These are phyloP conservation scores for Diaporthe sp. DNA, from an alignment of 2,329 filamentous ascomycete genomes.

Conservation along the genomic window DNA sequence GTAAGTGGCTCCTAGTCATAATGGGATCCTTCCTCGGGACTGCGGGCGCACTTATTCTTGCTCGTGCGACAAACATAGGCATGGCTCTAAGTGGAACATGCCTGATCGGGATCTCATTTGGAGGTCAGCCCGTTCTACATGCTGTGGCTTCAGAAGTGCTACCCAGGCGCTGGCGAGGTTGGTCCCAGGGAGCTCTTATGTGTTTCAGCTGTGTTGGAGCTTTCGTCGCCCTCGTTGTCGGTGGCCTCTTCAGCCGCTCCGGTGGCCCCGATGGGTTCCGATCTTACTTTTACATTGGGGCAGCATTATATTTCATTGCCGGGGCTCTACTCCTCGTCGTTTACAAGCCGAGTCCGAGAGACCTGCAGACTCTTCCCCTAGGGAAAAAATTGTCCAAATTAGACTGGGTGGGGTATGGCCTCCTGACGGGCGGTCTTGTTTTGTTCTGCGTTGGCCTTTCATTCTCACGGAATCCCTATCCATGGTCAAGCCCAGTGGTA, in stretches of 20 bases:
- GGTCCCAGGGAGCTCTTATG: constrained; percentile 7
- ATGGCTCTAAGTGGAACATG: constrained; percentile 22
- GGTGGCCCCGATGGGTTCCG: constrained; percentile 1
- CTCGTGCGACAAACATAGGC: constrained; percentile 12
- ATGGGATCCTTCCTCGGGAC: constrained; percentile 6
- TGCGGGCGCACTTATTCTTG: constrained; percentile 12
- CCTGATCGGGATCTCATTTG: constrained; percentile 5
- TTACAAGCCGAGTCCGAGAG: constrained; percentile 2
- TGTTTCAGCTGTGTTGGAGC: constrained; percentile 27
- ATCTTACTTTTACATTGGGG: constrained; percentile 19
- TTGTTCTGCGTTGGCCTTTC: constrained; percentile 13
- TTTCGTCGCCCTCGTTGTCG: constrained; percentile 18
- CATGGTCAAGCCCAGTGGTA: constrained; percentile 15
- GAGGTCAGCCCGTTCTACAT: constrained; percentile 9
- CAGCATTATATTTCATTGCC: background rate
- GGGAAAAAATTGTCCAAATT: background rate
- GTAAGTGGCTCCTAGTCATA: background rate
- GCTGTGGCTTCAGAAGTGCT: constrained; percentile 15
- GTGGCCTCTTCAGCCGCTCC: constrained; percentile 8
- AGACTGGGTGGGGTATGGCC: constrained; percentile 10
- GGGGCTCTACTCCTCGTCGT: background rate
- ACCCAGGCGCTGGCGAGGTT: constrained; percentile 14
- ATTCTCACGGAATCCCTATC: constrained; percentile 7
- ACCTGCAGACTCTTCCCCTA: background rate
- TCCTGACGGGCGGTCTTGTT: constrained; percentile 1